Conservation (phyloP, 257 asterid species). For the Lycium barbarum region DNA sequence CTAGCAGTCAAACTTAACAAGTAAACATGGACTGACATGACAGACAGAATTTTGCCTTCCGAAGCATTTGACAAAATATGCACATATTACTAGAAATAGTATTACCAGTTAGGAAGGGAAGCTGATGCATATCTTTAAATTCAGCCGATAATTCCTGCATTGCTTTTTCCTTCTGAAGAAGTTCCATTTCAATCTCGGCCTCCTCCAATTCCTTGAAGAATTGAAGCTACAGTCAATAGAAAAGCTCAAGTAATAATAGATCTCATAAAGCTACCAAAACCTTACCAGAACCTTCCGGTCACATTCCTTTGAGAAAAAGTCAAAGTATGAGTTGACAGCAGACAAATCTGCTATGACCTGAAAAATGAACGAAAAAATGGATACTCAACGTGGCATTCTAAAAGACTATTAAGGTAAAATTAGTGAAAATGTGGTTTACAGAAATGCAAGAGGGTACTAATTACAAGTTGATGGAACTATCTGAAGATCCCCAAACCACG, state of each 20-base stretch:
- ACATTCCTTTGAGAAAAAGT: conserved; percentile 41
- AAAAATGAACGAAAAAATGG: conserved; percentile 21
- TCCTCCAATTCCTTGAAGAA: conserved; percentile 84
- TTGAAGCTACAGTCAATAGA: conserved; percentile 32
- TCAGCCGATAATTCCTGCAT: conserved; percentile 51
- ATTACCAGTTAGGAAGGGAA: conserved; percentile 71
- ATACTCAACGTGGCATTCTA: conserved; percentile 9
- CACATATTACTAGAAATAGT: background rate
- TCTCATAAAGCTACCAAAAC: background rate
- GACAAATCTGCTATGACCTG: conserved; percentile 48
- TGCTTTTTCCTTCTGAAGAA: conserved; percentile 68
- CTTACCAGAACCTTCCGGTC: conserved; percentile 43
- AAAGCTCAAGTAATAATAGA: conserved; percentile 10
- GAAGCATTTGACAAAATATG: background rate
- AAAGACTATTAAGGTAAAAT: conserved; percentile 5
- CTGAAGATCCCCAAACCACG: background rate
- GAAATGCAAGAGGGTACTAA: conserved; percentile 15
- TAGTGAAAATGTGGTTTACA: background rate
- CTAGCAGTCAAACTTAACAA: conserved; percentile 15
- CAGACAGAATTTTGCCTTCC: conserved; percentile 3
- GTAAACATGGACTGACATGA: conserved; percentile 1
- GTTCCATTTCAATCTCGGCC: conserved; percentile 94
- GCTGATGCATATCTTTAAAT: conserved; percentile 62
- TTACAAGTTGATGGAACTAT: background rate
- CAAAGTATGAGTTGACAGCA: conserved; percentile 44